Percentiles rank a stretch among this genome's conserved stretches.
Evolutionary conservation across 2,329 filamentous ascomycete genomes (phyloP).

Genomic region (Sporothrix pseudoabietina): DNA sequence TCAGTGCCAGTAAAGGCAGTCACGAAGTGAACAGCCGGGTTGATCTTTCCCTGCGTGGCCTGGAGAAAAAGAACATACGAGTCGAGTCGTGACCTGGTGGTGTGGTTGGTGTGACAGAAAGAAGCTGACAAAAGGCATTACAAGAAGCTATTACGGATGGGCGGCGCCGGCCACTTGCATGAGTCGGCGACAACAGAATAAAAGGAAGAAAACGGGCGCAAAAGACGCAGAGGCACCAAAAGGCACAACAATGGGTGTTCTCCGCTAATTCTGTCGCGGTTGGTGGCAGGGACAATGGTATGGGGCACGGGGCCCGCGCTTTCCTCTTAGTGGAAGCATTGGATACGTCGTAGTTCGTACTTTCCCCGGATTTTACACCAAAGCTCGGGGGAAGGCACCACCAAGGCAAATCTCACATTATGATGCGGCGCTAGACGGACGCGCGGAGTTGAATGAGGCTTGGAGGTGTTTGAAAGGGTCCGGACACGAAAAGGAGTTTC

Average conservation of each 20-base stretch:
- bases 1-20: neutral
- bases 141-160: constrained; percentile 21
- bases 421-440: constrained; percentile 4
- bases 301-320: constrained; percentile 4
- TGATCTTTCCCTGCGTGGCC: neutral
- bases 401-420: neutral
- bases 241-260: neutral
- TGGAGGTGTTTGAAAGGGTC: neutral
- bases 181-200: neutral
- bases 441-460: neutral
- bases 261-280: neutral
- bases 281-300: constrained; percentile 3
- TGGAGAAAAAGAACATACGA: neutral
- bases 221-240: neutral
- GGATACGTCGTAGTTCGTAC: neutral
- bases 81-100: neutral
- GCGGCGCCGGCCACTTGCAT: neutral
- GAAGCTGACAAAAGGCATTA: neutral
- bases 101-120: neutral
- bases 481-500: neutral
- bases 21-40: neutral
- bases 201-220: neutral
- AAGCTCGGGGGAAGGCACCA: neutral
- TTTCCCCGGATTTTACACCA: constrained; percentile 15
- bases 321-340: neutral